Evolutionary conservation across 345 rosid genomes (phyloP), one percentile per base, ranked within the genome.

Genomic region (Eucalyptus erythrocorys): DNA sequence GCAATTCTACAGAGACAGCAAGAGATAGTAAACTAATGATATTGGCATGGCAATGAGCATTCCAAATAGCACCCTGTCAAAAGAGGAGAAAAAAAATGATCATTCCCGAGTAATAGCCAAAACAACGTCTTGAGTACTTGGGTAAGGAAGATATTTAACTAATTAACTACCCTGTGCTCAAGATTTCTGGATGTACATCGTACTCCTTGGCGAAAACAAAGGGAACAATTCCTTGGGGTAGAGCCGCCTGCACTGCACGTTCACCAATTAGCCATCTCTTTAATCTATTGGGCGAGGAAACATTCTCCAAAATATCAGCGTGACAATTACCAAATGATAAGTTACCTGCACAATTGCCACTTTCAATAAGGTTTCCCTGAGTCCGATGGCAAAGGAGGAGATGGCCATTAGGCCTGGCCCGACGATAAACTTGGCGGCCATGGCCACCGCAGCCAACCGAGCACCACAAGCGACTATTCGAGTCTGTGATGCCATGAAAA

Each of bases 171-270:
- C 95, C 95, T 14, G 99, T 95, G 91, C 99, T 95, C 48, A 96
- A 53, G 50, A 96, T 85, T 61, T 97, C 96, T 7, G 99, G 98
- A 93, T 96, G 91, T 90, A 96, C 92, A 90, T 95, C 93, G 81
- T 96, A 97, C 90, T 97, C 98, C 92, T 94, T 96, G 15, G 99
- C 98, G 47, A 97, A 96, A 48, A 97, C 98, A 89, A 97, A 96
- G 37, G 99, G 98, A 68, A 96, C 98, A 1, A 97, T 91, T 85
- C 98, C 99, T 92, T 95, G 99, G 71, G 98, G 98, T 88, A 97
- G 94, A 91, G 99, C 96, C 81, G 99, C 98, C 99, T 96, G 92
- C 92, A 91, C 8, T 86, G 53, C 11, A 48, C 49, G 76, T 76
- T 26, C 82, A 76, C 47, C 82, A 10, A 40, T 76, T 76, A 76